These are phyloP conservation scores for Talaromyces sp. DNA, from an alignment of 2,329 filamentous ascomycete species.

Conservation along the genomic window DNA sequence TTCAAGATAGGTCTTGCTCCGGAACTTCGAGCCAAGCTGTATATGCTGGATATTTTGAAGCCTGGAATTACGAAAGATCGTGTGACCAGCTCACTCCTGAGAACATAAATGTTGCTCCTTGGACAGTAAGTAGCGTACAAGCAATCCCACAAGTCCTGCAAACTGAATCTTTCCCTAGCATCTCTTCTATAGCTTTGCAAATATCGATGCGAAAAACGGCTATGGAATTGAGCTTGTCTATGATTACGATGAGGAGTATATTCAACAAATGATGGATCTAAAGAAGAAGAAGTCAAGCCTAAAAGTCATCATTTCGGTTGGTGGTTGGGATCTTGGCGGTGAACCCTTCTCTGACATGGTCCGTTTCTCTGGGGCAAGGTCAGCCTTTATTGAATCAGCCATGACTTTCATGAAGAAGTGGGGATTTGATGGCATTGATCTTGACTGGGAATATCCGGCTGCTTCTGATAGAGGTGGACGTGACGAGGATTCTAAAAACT, in stretches of 20 bases:
- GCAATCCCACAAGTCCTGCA: neutral
- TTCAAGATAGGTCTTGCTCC: slow-evolving; percentile 2
- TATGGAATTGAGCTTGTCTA: neutral
- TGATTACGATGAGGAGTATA: neutral
- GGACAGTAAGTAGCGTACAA: slow-evolving; percentile 9
- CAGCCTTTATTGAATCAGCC: slow-evolving; percentile 15
- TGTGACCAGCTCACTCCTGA: slow-evolving; percentile 12
- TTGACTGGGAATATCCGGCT: slow-evolving; percentile 7
- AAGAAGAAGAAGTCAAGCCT: slow-evolving; percentile 18
- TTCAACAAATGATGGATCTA: neutral
- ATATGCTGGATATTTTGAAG: slow-evolving; percentile 21
- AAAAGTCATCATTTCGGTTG: slow-evolving; percentile 19
- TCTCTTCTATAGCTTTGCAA: too few species aligned
- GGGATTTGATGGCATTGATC: slow-evolving; percentile 24
- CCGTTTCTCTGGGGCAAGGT: slow-evolving; percentile 6
- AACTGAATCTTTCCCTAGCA: neutral
- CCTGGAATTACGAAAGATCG: neutral
- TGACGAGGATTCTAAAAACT: neutral
- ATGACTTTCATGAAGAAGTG: slow-evolving; percentile 1
- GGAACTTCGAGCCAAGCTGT: slow-evolving; percentile 9
- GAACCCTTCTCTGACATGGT: slow-evolving; percentile 18
- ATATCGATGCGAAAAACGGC: too few species aligned
- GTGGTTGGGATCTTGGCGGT: slow-evolving; percentile 20
- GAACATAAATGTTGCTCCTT: slow-evolving; percentile 13
- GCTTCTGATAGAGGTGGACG: neutral